Evolutionary conservation across 208 protist genomes (phyloP), one percentile per base, ranked within the genome.

Genomic region (Spironucleus salmonicida): DNA sequence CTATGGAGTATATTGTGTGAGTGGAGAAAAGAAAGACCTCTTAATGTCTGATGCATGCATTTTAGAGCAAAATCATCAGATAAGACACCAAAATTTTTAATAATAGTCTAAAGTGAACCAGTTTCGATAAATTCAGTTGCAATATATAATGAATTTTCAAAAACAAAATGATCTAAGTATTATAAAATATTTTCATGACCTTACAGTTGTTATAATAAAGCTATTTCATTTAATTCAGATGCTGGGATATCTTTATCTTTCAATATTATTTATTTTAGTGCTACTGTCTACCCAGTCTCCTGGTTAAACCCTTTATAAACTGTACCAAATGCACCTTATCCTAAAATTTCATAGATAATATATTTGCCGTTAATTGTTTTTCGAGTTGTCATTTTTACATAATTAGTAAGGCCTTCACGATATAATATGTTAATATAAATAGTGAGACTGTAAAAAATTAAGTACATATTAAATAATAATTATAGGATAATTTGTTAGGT

Each of bases 21-120:
- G 41, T 81, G 78, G 4, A 81, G 58, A 78, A 59, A 81, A 29
- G 34, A 41, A 0, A 81, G n/a, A 34, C 59, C 78, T 30, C 68
- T 23, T 45, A 80, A 57, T 2, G 66, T 35, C 15, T 77, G 68
- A 59, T 32, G n/a, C 15, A 75, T 62, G 58, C 35, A 75, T 0
- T 75, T 30, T n/a, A 35, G 35, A 45, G 57, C 26, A 4, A 39
- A 40, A 29, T 4, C 15, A 53, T 62, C 58, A 66, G 29, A 23
- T 1, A 75, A 75, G 0, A 69, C 57, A 62, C 34, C 38, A n/a
- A 39, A 79, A 53, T 76, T 49, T 27, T 30, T 40, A 1, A 79
- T 66, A 32, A 79, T 38, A 30, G 35, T 30, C 27, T 32, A 41
- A 30, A 79, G 11, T 4, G 40, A 62, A 13, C 75, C 75, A 59